phyloP scores from a whole-genome alignment of 2,329 filamentous ascomycete genomes.

The Ceratocystis diversiconidia region DNA sequence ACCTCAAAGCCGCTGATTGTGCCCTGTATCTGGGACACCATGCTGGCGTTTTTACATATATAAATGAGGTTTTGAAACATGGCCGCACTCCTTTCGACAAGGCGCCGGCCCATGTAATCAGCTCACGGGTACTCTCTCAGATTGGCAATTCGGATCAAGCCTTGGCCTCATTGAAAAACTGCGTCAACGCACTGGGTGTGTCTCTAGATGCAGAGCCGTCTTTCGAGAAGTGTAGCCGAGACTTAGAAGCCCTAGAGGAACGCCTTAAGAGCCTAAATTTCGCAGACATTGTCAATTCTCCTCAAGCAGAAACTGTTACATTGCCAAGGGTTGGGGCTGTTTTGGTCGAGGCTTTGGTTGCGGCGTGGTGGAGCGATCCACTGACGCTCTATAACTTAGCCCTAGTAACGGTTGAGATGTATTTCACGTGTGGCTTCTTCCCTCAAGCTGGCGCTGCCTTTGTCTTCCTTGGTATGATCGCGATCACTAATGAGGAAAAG shows the following conservation, averaged over 20 bases:
- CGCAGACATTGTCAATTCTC: constrained; percentile 27
- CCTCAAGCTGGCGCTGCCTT: constrained; percentile 57
- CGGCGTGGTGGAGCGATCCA: constrained; percentile 59
- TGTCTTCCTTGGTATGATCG: constrained; percentile 52
- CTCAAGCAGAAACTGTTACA: constrained; percentile 32
- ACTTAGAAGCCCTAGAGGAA: constrained; percentile 50
- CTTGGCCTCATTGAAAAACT: constrained; percentile 55
- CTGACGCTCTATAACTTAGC: constrained; percentile 59
- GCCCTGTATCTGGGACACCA: constrained; percentile 65
- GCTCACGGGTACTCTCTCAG: constrained; percentile 64
- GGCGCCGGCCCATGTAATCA: constrained; percentile 68
- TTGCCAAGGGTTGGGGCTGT: constrained; percentile 54
- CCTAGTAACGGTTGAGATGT: constrained; percentile 51
- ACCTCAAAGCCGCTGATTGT: constrained; percentile 68
- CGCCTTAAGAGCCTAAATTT: constrained; percentile 45
- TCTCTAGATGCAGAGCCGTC: constrained; percentile 50
- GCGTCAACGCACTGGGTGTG: constrained; percentile 55
- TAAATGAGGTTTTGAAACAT: constrained; percentile 54
- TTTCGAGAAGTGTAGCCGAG: constrained; percentile 62
- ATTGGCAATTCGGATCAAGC: constrained; percentile 57
- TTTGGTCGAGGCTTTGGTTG: constrained; percentile 52
- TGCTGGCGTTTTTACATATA: constrained; percentile 50
- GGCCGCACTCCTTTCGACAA: constrained; percentile 64
- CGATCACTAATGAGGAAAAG: constrained; percentile 56
- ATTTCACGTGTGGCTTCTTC: constrained; percentile 49